A percentile compares a stretch with the other conserved stretches of the same genome.
These are phyloP conservation scores for Boechera divaricarpa DNA, from an alignment of 345 rosid genomes.

Conservation along the genomic window DNA sequence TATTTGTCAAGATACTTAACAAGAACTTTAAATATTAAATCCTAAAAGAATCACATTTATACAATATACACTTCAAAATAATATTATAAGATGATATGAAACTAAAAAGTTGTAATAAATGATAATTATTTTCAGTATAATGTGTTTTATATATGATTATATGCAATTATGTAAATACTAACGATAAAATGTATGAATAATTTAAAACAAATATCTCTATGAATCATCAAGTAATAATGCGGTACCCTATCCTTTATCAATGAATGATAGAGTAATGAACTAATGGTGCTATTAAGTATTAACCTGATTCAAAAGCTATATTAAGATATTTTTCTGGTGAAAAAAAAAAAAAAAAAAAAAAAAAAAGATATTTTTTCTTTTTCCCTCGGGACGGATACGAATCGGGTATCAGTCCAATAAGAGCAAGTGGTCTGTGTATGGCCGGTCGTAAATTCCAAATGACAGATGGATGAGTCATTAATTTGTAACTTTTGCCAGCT, in stretches of 20 bases:
- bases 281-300: not conserved
- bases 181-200: too few relatives aligned
- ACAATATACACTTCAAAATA: too few relatives aligned
- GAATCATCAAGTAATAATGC: not conserved
- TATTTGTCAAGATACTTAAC: too few relatives aligned
- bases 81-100: too few relatives aligned
- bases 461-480: conserved; percentile 32
- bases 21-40: too few relatives aligned
- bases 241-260: not conserved
- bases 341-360: too few relatives aligned
- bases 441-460: conserved; percentile 20
- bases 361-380: not conserved
- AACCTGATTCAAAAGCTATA: not conserved
- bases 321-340: not conserved
- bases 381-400: not conserved
- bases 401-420: not conserved
- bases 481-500: conserved; percentile 32
- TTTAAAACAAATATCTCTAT: not conserved
- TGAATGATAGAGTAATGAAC: not conserved
- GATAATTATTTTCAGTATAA: too few relatives aligned
- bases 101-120: too few relatives aligned
- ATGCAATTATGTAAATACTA: not conserved
- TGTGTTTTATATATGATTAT: not conserved
- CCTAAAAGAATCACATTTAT: too few relatives aligned
- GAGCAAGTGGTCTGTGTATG: conserved; percentile 5